Evolutionary conservation across 352 stramenopile species (phyloP).

Genomic region (Globisporangium orthogonon): DNA sequence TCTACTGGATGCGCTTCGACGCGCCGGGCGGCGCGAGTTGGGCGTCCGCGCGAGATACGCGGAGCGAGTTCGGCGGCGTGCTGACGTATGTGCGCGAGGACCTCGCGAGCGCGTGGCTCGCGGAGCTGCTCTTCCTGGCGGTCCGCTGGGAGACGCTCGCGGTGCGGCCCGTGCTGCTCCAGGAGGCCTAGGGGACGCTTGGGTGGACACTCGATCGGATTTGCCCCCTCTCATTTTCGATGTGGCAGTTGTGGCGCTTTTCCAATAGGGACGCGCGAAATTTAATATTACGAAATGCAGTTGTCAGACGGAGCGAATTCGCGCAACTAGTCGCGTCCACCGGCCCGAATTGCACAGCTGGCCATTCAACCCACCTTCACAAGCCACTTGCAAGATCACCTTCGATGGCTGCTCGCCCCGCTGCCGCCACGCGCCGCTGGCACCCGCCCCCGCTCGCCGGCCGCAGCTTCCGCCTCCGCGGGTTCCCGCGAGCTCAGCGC

Average conservation of each 20-base stretch:
- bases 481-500: constrained; percentile 14
- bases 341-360: background rate
- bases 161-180: constrained; percentile 36
- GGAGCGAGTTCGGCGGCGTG: constrained; percentile 36
- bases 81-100: constrained; percentile 47
- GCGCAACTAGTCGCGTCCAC: no score
- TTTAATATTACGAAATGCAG: no score
- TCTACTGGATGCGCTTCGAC: constrained; percentile 57
- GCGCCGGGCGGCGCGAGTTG: constrained; percentile 3
- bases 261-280: no score
- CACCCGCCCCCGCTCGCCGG: constrained; percentile 19
- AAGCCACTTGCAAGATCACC: no score
- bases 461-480: constrained; percentile 28
- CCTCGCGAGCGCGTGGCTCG: constrained; percentile 38
- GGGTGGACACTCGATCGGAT: no score
- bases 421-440: constrained; percentile 1
- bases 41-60: background rate
- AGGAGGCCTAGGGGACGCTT: constrained; percentile 11
- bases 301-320: no score
- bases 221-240: no score
- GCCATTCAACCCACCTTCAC: background rate
- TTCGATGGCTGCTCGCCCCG: background rate
- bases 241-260: no score
- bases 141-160: constrained; percentile 48
- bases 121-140: constrained; percentile 52